Base-by-base conservation (phyloP, 257 asterid genomes). In the Sherardia arvensis region DNA sequence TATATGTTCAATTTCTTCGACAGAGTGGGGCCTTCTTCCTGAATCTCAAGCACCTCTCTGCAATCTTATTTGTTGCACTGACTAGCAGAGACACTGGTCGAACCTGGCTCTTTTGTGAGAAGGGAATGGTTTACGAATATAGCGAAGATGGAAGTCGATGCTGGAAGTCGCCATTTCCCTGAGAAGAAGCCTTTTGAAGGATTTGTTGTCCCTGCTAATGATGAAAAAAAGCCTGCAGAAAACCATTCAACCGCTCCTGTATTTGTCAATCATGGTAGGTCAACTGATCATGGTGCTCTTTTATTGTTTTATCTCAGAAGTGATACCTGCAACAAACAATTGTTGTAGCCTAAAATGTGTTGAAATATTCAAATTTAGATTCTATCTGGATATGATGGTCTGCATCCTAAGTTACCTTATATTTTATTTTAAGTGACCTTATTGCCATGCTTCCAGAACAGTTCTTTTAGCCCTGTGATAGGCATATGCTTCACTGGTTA, bases 211-310 rank as follows among this genome's bases (percentile, higher is more conserved):
- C 76, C 87, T 38, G 38, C 60, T 66, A 38, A 61, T 34, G 82
- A 80, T 25, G 73, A 73, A 30, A 77, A 80, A 67, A 81, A 38
- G 71, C 76, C 94, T 36, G 76, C 69, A 17, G 91, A 85, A 62
- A 75, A 64, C 49, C 71, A 69, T 68, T 45, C 78, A 23, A 72
- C 58, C 40, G 30, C 78, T 63, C 67, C 78, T 11, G 80, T 62
- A 38, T 87, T 80, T 55, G 80, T 87, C 63, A 85, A 87, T 77
- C 84, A 85, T n/a, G 96, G 94, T 85, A 57, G 60, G 79, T 69
- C 51, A 59, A 49, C 56, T 43, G 48, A 49, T 23, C 14, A 11
- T 20, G 23, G 7, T 43, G 28, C 20, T 22, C n/a, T 29, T 20
- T 49, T 49, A 17, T 49, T 7, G 25, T 17, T 32, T 61, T 12